Conservation (phyloP, 1,284 basidiomycete species). For the Athelia psychrophila region DNA sequence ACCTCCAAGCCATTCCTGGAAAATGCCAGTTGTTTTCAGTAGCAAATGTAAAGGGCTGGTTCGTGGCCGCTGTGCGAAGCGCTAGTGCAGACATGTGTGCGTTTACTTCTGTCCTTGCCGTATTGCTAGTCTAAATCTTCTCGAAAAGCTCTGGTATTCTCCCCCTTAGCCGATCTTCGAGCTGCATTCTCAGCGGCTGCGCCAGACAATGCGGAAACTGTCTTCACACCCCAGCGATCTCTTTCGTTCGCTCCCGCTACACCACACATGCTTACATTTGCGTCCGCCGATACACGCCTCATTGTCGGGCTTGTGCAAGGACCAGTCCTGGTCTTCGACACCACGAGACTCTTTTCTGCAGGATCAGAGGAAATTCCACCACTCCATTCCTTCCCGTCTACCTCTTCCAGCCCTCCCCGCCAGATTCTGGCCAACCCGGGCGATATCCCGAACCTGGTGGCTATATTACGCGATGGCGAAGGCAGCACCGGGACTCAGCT, state of each 20-base stretch:
- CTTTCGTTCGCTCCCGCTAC: conserved; percentile 40
- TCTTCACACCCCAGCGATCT: conserved; percentile 46
- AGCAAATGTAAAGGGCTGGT: conserved; percentile 61
- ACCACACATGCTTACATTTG: conserved; percentile 52
- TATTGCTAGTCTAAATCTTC: conserved; percentile 6
- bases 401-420: conserved; percentile 38
- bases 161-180: conserved; percentile 55
- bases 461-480: conserved; percentile 48
- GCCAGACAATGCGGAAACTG: conserved; percentile 32
- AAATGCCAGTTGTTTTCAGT: conserved; percentile 43
- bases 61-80: conserved; percentile 51
- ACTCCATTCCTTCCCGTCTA: conserved; percentile 43
- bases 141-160: conserved; percentile 49
- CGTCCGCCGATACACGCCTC: conserved; percentile 54
- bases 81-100: conserved; percentile 32
- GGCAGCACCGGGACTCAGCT: conserved; percentile 23
- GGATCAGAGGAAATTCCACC: conserved; percentile 42
- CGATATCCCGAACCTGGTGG: conserved; percentile 56
- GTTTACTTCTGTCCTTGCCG: conserved; percentile 15
- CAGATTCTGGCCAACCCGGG: conserved; percentile 68
- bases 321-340: conserved; percentile 56
- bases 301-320: conserved; percentile 59
- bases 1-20: neutral
- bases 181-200: conserved; percentile 39
- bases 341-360: conserved; percentile 42